Percentiles rank a stretch among this genome's conserved stretches.
Conservation (phyloP, 2,329 filamentous ascomycete genomes). For the Grosmannia serpens region DNA sequence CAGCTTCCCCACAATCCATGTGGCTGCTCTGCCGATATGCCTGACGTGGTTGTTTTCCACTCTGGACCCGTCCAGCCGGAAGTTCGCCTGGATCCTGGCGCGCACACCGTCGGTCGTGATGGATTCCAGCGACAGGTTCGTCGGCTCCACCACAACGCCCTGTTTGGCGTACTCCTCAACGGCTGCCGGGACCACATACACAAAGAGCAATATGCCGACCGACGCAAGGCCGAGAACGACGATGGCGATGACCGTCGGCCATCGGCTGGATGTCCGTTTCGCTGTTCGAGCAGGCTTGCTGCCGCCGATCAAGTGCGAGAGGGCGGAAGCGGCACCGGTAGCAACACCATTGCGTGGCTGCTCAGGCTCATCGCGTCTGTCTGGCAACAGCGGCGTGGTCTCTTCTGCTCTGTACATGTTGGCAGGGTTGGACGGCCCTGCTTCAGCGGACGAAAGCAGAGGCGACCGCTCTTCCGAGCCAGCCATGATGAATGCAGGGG, state of each 20-base stretch:
- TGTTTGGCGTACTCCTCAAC: slow-evolving; percentile 76
- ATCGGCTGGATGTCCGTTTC: slow-evolving; percentile 40
- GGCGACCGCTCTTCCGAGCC: slow-evolving; percentile 31
- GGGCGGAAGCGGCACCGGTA: slow-evolving; percentile 19
- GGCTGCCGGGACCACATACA: slow-evolving; percentile 69
- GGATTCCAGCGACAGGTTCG: slow-evolving; percentile 72
- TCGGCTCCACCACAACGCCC: slow-evolving; percentile 71
- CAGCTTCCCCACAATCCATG: slow-evolving; percentile 67
- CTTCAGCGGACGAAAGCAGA: slow-evolving; percentile 22
- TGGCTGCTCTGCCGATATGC: slow-evolving; percentile 64
- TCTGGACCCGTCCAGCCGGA: slow-evolving; percentile 65
- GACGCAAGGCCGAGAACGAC: slow-evolving; percentile 49
- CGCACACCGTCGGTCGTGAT: slow-evolving; percentile 69
- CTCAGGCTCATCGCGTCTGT: slow-evolving; percentile 3
- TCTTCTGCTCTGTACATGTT: slow-evolving; percentile 20
- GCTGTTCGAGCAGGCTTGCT: slow-evolving; percentile 11
- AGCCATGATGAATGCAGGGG: slow-evolving; percentile 24
- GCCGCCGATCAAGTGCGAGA: slow-evolving; percentile 14
- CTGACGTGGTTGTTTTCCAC: slow-evolving; percentile 62
- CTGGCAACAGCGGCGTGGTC: slow-evolving; percentile 40
- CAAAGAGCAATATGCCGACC: slow-evolving; percentile 60
- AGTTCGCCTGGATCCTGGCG: slow-evolving; percentile 70
- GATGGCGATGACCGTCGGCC: slow-evolving; percentile 71
- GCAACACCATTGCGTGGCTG: background rate
- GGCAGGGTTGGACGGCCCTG: background rate